These are phyloP conservation scores for Ophiosphaerella herpotricha DNA, from an alignment of 2,329 filamentous ascomycete species.

Conservation along the genomic window DNA sequence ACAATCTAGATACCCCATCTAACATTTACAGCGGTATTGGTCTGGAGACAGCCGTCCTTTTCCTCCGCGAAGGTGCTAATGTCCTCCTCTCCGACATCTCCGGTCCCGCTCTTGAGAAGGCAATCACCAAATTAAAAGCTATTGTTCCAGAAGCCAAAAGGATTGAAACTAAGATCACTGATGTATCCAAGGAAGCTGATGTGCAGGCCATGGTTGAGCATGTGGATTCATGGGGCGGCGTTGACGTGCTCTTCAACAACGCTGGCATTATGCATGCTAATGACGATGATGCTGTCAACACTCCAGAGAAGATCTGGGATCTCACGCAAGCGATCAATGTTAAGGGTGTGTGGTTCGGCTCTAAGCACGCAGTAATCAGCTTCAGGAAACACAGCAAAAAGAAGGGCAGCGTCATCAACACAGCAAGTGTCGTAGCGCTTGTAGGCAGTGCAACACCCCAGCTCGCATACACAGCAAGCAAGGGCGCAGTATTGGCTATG, in stretches of 20 bases:
- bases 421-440: slow-evolving; percentile 83
- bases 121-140: slow-evolving; percentile 73
- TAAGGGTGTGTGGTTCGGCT: slow-evolving; percentile 96
- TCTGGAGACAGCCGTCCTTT: slow-evolving; percentile 88
- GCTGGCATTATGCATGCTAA: slow-evolving; percentile 93
- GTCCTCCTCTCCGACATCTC: slow-evolving; percentile 88
- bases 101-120: slow-evolving; percentile 74
- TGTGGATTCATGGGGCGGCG: slow-evolving; percentile 81
- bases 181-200: slow-evolving; percentile 84
- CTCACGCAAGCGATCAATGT: slow-evolving; percentile 93
- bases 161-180: slow-evolving; percentile 68
- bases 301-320: slow-evolving; percentile 91
- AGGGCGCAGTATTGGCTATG: slow-evolving; percentile 88
- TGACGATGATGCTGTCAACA: slow-evolving; percentile 69
- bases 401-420: slow-evolving; percentile 86
- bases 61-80: slow-evolving; percentile 83
- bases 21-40: slow-evolving; percentile 74
- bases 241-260: slow-evolving; percentile 97
- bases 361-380: slow-evolving; percentile 86
- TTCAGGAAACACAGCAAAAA: slow-evolving; percentile 80
- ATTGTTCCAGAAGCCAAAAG: slow-evolving; percentile 64
- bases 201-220: slow-evolving; percentile 75
- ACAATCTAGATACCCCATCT: slow-evolving; percentile 8
- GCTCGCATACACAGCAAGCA: slow-evolving; percentile 90
- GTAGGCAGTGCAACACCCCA: slow-evolving; percentile 87